Conservation (phyloP, 2,329 filamentous ascomycete species). For the Microsporum audouinii region DNA sequence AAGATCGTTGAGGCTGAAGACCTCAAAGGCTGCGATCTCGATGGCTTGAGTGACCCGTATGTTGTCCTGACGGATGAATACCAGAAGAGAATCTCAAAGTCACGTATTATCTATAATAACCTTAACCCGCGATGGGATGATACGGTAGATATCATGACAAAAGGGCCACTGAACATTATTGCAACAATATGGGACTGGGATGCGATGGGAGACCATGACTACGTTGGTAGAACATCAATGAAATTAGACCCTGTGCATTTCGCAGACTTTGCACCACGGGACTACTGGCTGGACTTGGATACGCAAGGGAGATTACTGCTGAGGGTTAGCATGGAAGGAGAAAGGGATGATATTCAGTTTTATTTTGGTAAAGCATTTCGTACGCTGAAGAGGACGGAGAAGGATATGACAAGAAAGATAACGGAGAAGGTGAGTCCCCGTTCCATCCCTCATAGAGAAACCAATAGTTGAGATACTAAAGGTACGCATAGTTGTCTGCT, state of each 20-base stretch:
- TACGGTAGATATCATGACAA: conserved; percentile 88
- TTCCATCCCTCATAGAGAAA: background rate
- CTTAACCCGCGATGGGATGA: conserved; percentile 96
- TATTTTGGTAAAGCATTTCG: conserved; percentile 97
- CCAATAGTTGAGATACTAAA: background rate
- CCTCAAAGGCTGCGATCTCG: conserved; percentile 93
- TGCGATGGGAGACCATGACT: conserved; percentile 92
- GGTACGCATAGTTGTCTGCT: conserved; percentile 56
- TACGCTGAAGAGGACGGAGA: conserved; percentile 84
- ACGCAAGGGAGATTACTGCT: conserved; percentile 84
- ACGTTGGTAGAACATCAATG: conserved; percentile 88
- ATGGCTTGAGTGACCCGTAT: conserved; percentile 88
- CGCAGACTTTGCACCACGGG: conserved; percentile 84
- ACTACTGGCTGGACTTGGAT: conserved; percentile 96
- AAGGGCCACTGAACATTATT: conserved; percentile 83
- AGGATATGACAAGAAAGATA: conserved; percentile 96
- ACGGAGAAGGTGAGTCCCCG: conserved; percentile 70
- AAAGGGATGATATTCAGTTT: conserved; percentile 96
- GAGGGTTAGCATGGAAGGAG: conserved; percentile 95
- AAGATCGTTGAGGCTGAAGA: conserved; percentile 98
- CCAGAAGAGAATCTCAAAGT: conserved; percentile 91
- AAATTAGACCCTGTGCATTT: conserved; percentile 98
- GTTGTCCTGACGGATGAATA: conserved; percentile 96
- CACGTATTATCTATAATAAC: conserved; percentile 77
- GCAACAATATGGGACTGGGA: conserved; percentile 98